Evolutionary conservation across 2,329 filamentous ascomycete species (phyloP), one percentile per base, ranked within the genome.

Genomic region (Rosellinia necatrix): DNA sequence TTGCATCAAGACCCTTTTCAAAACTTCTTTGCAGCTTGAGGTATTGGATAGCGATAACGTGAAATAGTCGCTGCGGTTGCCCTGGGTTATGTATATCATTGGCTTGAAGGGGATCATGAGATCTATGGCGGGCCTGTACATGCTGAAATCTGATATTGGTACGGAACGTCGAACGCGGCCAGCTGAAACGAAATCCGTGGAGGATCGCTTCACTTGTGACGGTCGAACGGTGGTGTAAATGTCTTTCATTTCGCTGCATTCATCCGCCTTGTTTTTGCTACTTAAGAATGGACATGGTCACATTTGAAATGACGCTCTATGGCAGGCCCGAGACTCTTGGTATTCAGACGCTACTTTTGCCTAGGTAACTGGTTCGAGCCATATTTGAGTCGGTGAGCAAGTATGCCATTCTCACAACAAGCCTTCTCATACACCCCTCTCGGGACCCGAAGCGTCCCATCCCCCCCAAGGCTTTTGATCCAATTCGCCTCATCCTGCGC

Each of bases 21-120:
- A 52, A 22, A 40, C 44, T 19, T 57, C 62, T 3, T 47, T 68
- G 8, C 66, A 69, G 44, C 44, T 69, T 3, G 67, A 69, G 49
- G 35, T 69, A n/a, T 64, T 62, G 60, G 64, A 66, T 10, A 51
- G 46, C 8, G 44, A 44, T 22, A 30, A 34, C 3, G 19, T 6
- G 15, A 13, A 30, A 30, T 25, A 21, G 12, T 27, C 21, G 25
- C 25, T 49, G 15, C 10, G 22, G 2, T 19, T 2, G 17, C n/a
- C 25, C 15, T n/a, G 10, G 3, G 10, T 19, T 22, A 7, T 6
- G 17, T 17, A 15, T 22, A 13, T 42, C n/a, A 5, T 37, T 6
- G 40, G 21, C n/a, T 9, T 30, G n/a, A 24, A 13, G 17, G 32
- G 35, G 38, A n/a, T 2, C 21, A 25, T 17, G 19, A 5, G 13